phyloP scores from a whole-genome alignment of 192 early-diverging fungal species.

The Coemansia sp. region DNA sequence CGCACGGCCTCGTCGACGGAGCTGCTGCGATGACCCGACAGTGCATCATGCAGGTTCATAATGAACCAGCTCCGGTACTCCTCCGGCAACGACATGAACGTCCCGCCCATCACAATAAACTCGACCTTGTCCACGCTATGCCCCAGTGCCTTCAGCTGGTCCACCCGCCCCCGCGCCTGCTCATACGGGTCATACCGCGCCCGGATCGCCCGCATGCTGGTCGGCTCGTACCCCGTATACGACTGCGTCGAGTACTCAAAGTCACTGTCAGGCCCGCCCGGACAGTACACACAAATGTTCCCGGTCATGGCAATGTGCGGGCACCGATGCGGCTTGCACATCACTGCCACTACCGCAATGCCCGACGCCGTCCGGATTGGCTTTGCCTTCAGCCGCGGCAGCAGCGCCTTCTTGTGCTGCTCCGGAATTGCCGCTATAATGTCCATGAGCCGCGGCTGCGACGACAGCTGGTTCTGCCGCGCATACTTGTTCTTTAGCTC shows the following conservation, averaged over 20 bases:
- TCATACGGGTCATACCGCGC: slow-evolving; percentile 98
- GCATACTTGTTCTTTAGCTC: slow-evolving; percentile 71
- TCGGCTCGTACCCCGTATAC: slow-evolving; percentile 99
- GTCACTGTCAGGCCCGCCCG: slow-evolving; percentile 97
- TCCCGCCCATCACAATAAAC: slow-evolving; percentile 99
- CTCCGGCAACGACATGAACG: slow-evolving; percentile 94
- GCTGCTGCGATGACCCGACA: slow-evolving; percentile 83
- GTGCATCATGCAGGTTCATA: slow-evolving; percentile 89
- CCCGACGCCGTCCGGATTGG: slow-evolving; percentile 87
- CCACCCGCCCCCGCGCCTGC: slow-evolving; percentile 87
- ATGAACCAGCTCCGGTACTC: slow-evolving; percentile 99
- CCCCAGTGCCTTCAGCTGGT: slow-evolving; percentile 88
- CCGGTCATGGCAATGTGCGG: slow-evolving; percentile 99
- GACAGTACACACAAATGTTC: slow-evolving; percentile 97
- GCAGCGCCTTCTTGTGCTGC: slow-evolving; percentile 73
- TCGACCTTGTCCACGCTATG: slow-evolving; percentile 98
- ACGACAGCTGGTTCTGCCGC: slow-evolving; percentile 65
- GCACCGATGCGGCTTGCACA: slow-evolving; percentile 82
- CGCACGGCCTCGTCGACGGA: slow-evolving; percentile 97
- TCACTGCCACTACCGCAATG: slow-evolving; percentile 42
- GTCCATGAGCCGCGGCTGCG: slow-evolving; percentile 92
- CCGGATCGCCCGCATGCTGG: slow-evolving; percentile 96
- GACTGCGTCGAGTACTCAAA: slow-evolving; percentile 99
- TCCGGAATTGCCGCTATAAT: slow-evolving; percentile 98
- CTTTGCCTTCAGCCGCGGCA: slow-evolving; percentile 89